Conservation (phyloP, 371 early-diverging fungal species). For the Rhizomucor pusillus region DNA sequence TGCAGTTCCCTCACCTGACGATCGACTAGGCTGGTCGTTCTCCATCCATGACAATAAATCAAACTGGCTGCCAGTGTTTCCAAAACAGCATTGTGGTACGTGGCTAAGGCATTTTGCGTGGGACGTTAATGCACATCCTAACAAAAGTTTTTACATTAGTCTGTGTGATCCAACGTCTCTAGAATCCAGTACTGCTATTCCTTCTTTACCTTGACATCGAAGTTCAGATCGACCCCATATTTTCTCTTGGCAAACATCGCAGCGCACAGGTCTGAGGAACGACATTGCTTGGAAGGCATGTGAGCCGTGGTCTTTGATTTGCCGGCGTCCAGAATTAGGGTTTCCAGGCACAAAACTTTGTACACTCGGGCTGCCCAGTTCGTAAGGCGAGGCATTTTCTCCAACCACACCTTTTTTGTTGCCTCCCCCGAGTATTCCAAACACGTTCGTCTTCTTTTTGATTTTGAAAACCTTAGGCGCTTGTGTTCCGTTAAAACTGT, state of each 20-base stretch:
- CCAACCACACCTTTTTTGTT: not conserved
- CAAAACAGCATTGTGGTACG: slow-evolving; percentile 33
- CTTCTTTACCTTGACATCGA: slow-evolving; percentile 61
- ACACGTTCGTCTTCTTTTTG: slow-evolving; percentile 41
- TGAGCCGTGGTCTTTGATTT: not conserved
- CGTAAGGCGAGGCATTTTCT: not conserved
- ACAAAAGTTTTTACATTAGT: no score
- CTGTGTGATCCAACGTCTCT: no score
- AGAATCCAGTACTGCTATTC: no score
- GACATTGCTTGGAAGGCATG: slow-evolving; percentile 64
- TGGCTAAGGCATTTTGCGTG: slow-evolving; percentile 53
- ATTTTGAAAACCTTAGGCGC: slow-evolving; percentile 41
- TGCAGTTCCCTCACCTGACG: slow-evolving; percentile 8
- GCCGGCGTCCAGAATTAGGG: not conserved
- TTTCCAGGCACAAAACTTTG: no score
- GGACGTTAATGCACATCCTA: slow-evolving; percentile 51
- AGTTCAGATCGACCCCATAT: slow-evolving; percentile 81
- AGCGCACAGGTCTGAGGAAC: slow-evolving; percentile 69
- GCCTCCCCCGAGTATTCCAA: slow-evolving; percentile 32
- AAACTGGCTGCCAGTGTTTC: slow-evolving; percentile 12
- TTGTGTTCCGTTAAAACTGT: slow-evolving; percentile 27
- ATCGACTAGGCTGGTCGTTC: no score
- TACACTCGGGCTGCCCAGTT: no score
- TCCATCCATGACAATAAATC: slow-evolving; percentile 11
- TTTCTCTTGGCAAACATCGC: slow-evolving; percentile 83